Evolutionary conservation across 768 basidiomycete genomes (phyloP), one percentile per base, ranked within the genome.

Genomic region (Chalciporus sphaerocephalus): DNA sequence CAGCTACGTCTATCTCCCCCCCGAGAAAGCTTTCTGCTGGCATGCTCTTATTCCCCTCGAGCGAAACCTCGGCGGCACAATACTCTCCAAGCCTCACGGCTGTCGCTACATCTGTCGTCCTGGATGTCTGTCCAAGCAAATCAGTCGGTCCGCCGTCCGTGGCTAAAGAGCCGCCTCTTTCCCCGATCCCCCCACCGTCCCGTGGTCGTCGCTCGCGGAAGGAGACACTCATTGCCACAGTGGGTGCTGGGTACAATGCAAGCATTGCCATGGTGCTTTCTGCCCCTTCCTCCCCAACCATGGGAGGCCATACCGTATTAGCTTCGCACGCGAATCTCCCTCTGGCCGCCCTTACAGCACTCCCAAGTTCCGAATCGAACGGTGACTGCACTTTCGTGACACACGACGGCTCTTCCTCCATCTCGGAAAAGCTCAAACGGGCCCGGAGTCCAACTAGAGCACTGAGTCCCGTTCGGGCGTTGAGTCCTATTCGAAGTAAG

Each of bases 381-480:
- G 42, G 50, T 2, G 38, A 21, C 6, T 18, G 15, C 17, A 15
- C 22, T 13, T 23, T 48, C 33, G 24, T 44, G 24, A 30, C 44
- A 18, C 33, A 38, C 13, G 45, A 50, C 12, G 38, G 40, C 22
- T 11, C 12, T 3, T 35, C 27, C n/a, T 11, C 20, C 5, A 28
- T 42, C 30, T 12, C 42, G 24, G 52, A 40, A 33, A 44, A 18
- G 6, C n/a, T 48, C n/a, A 36, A 4, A 13, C 13, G 40, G 22
- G 30, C 48, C 1, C 45, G 43, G 13, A 63, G 52, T 25, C 52
- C 57, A 4, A 40, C 38, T 2, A 62, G 63, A 43, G 52, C 58
- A 13, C 44, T 64, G 33, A 67, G 69, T 55, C 69, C 69, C 38
- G 48, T 62, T 2, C 58, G 63, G 43, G 66, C 69, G 44, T 51